Conservation (phyloP, 1,284 basidiomycete species). For the Somion occarium region DNA sequence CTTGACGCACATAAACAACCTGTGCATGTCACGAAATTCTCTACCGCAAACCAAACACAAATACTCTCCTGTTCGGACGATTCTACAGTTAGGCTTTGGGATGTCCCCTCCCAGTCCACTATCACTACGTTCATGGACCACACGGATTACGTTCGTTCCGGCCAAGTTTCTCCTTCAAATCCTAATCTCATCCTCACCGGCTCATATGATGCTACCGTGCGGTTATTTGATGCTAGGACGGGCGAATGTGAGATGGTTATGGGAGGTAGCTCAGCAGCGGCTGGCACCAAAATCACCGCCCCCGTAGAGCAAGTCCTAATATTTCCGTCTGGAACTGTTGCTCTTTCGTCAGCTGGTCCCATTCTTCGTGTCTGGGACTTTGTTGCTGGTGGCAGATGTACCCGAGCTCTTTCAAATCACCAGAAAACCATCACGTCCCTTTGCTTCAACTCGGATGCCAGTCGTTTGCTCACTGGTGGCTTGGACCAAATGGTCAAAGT, state of each 20-base stretch:
- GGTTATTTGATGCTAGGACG: slow-evolving; percentile 85
- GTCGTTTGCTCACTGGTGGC: slow-evolving; percentile 84
- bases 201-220: slow-evolving; percentile 91
- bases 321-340: slow-evolving; percentile 87
- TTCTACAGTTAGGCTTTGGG: slow-evolving; percentile 91
- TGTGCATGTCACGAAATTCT: slow-evolving; percentile 93
- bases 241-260: slow-evolving; percentile 82
- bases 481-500: slow-evolving; percentile 99
- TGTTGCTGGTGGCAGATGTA: slow-evolving; percentile 86
- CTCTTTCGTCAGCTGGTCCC: slow-evolving; percentile 85
- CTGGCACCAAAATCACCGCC: slow-evolving; percentile 37
- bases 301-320: slow-evolving; percentile 95
- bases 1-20: slow-evolving; percentile 93
- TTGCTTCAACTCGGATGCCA: slow-evolving; percentile 72
- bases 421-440: slow-evolving; percentile 96
- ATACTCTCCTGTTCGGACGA: slow-evolving; percentile 96
- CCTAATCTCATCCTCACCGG: slow-evolving; percentile 88
- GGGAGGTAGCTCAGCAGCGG: slow-evolving; percentile 41
- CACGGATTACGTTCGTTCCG: slow-evolving; percentile 94
- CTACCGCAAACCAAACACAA: slow-evolving; percentile 74
- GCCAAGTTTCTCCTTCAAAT: slow-evolving; percentile 79
- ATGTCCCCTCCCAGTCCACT: slow-evolving; percentile 86
- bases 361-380: slow-evolving; percentile 96
- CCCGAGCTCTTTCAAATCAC: slow-evolving; percentile 90
- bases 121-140: slow-evolving; percentile 81